Percentiles rank a stretch among this genome's conserved stretches.
These are phyloP conservation scores for Linanthus parryae DNA, from an alignment of 148 eudicot genomes.

Conservation along the genomic window DNA sequence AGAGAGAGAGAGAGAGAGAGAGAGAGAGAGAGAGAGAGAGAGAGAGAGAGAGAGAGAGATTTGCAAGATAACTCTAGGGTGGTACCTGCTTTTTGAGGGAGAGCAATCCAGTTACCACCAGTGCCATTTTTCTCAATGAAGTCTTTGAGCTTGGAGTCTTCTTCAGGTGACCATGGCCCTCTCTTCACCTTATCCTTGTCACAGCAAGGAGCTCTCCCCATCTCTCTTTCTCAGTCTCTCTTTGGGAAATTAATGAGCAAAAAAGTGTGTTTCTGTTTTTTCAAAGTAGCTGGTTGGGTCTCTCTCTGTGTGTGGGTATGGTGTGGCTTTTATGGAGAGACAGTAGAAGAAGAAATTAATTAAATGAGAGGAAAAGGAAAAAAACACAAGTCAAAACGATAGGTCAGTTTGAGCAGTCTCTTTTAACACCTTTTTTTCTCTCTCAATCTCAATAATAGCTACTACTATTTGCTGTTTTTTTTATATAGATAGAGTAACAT, in stretches of 20 bases:
- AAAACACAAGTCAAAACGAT: slow-evolving; percentile 12
- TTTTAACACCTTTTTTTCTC: slow-evolving; percentile 1
- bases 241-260: no score
- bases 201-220: slow-evolving; percentile 36
- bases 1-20: no score
- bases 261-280: background rate
- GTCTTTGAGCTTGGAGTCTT: slow-evolving; percentile 28
- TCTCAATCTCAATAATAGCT: no score
- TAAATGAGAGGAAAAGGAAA: no score
- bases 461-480: no score
- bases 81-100: slow-evolving; percentile 34
- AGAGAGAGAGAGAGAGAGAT: no score
- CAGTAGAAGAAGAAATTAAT: slow-evolving; percentile 1
- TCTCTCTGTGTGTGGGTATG: slow-evolving; percentile 7
- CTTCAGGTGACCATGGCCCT: slow-evolving; percentile 37
- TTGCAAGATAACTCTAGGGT: no score
- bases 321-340: slow-evolving; percentile 1
- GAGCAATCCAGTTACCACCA: slow-evolving; percentile 33
- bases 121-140: slow-evolving; percentile 28
- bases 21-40: no score
- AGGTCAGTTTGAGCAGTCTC: slow-evolving; percentile 13
- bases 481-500: no score
- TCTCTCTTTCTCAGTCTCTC: slow-evolving; percentile 21
- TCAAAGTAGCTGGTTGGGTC: no score
- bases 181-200: slow-evolving; percentile 32